Conservation (phyloP, 768 basidiomycete genomes). For the Rhodotorula babjevae region DNA sequence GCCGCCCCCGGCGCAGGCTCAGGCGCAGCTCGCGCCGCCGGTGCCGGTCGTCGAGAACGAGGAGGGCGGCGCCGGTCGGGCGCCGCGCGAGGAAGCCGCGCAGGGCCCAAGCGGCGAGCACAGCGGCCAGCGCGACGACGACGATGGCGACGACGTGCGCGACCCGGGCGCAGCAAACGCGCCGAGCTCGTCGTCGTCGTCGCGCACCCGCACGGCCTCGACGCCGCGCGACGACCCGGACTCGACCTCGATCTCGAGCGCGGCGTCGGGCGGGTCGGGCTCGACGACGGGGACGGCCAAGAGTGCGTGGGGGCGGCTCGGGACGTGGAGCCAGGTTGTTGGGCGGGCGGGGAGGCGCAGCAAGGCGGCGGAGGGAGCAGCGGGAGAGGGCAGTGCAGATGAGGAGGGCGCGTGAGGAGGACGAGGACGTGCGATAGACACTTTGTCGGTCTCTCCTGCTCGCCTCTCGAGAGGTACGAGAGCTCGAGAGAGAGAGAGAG, state of each 20-base stretch:
- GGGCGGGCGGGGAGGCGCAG: not conserved
- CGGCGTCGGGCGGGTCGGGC: not conserved
- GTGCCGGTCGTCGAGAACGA: not conserved
- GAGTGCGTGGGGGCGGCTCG: not conserved
- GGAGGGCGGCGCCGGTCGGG: too few relatives aligned
- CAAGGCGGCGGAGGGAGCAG: too few relatives aligned
- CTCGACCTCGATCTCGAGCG: not conserved
- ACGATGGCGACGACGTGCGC: too few relatives aligned
- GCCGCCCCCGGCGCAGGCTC: not conserved
- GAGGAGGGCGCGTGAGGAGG: not conserved
- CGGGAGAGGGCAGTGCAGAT: not conserved
- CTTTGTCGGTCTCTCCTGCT: too few relatives aligned
- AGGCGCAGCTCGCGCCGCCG: not conserved
- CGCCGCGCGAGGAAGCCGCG: too few relatives aligned
- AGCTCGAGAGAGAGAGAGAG: too few relatives aligned
- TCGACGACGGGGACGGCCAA: not conserved
- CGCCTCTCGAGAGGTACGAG: too few relatives aligned
- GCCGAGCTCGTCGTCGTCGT: too few relatives aligned
- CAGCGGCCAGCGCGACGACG: too few relatives aligned
- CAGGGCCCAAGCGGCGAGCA: too few relatives aligned
- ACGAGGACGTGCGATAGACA: too few relatives aligned
- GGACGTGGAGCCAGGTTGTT: constrained; percentile 3
- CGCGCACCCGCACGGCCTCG: not conserved
- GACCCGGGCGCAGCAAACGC: too few relatives aligned
- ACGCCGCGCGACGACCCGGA: not conserved